Evolutionary conservation across 129 eudicot genomes (phyloP), one percentile per base, ranked within the genome.

Genomic region (Mikania micrantha): DNA sequence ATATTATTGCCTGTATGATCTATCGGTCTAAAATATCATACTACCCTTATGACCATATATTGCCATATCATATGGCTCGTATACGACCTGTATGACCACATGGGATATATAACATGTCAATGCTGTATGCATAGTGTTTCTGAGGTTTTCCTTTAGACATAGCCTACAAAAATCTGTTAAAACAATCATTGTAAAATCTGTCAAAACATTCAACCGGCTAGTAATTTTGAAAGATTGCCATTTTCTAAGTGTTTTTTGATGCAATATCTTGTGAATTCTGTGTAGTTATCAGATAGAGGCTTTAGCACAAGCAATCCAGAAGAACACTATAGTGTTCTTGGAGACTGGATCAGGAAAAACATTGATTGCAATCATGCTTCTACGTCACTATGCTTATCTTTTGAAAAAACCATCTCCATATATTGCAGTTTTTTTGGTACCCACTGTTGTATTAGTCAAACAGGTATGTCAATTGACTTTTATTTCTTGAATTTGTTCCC

Each of bases 301-400:
- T 9, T 35, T 89, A 27, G 95, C 85, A 34, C 78, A 72, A 53
- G 96, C 97, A 0, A 57, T 94, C 12, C 81, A 85, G 78, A 81
- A 87, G 86, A 94, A 94, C 82, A 89, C 99, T 3, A 77, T 94
- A 36, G 97, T 94, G 74, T 94, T 74, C 79, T 79, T 94, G 75
- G 99, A 89, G 71, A 94, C 99, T 1, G 99, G 99, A 1, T 81
- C 97, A 3, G 99, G 99, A 6, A 94, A 94, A 77, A 94, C 99
- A 0, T 53, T 94, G 49, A 85, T 94, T 3, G 93, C 97, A 0
- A 78, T 94, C 10, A 94, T 94, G 99, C 99, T 94, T 69, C 49
- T 94, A 21, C 85, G 93, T 1, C 80, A 86, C 64, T 84, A 84
- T 63, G 95, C 97, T 0, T 79, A 87, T 62, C 60, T 70, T 12